Evolutionary conservation across 768 basidiomycete genomes (phyloP), one percentile per base, ranked within the genome.

Genomic region (Gloeophyllum trabeum): DNA sequence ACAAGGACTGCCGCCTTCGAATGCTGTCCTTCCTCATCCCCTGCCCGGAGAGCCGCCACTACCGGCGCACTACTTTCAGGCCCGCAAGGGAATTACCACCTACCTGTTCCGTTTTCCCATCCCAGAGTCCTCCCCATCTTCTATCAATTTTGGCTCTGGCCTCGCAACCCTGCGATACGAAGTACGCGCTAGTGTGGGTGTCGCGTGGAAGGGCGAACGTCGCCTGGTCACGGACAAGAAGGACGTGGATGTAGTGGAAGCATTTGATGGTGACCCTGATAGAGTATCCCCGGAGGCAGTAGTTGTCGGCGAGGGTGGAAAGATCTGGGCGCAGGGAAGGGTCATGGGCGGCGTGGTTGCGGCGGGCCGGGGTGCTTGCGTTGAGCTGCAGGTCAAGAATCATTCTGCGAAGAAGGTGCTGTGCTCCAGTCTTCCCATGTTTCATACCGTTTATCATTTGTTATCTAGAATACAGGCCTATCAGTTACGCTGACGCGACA

Each of bases 361-460:
- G 5, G 73, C 80, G 23, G 87, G 87, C 6, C 74, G 78, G 52
- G 74, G 72, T 46, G 79, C 72, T 14, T 82, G 79, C 53, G 65
- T 90, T 34, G 81, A 87, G 51, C 59, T 91, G 41, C 76, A 81
- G 47, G 79, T 90, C 38, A 87, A 79, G 66, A 91, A 91, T 51
- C 81, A 87, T 54, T 83, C 86, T 1, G 61, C 64, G 40, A 85
- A 82, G 62, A 88, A 81, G 79, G 87, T 84, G 37, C 45, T 58
- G 51, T n/a, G n/a, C n/a, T n/a, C 19, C 24, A 26, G 34, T 42
- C 21, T 42, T 25, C 40, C 24, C 35, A 32, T 39, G 35, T 24
- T 41, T 24, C 43, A 4, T 49, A 40, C 26, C n/a, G n/a, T n/a
- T n/a, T n/a, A n/a, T n/a, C n/a, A n/a, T n/a, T n/a, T n/a, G n/a